A percentile compares a stretch with the other conserved stretches of the same genome.
phyloP scores from a whole-genome alignment of 352 stramenopile genomes.

The Globisporangium iwayamae region DNA sequence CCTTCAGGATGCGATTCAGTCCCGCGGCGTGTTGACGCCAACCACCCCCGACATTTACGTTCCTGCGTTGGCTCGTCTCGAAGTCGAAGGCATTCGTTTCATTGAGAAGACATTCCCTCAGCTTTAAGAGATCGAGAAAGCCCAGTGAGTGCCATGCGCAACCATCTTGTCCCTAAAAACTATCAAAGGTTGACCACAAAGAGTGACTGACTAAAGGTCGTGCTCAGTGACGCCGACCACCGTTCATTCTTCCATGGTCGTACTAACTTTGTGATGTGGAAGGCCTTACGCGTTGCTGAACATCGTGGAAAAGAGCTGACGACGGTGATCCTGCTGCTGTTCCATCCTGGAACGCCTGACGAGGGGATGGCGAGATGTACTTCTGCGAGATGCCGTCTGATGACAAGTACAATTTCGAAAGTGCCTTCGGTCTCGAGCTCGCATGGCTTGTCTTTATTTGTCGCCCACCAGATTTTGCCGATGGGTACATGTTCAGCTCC shows the following conservation, averaged over 20 bases:
- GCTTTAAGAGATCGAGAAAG: slow-evolving; percentile 8
- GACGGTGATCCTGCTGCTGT: slow-evolving; percentile 10
- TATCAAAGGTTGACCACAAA: background rate
- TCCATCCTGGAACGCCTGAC: slow-evolving; percentile 16
- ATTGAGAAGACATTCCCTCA: slow-evolving; percentile 74
- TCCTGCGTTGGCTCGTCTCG: slow-evolving; percentile 76
- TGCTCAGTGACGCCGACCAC: background rate
- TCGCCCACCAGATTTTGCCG: slow-evolving; percentile 38
- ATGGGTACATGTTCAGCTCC: slow-evolving; percentile 56
- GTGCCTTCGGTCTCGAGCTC: slow-evolving; percentile 38
- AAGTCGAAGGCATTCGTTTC: slow-evolving; percentile 86
- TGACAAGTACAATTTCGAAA: slow-evolving; percentile 68
- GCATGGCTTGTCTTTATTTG: slow-evolving; percentile 66
- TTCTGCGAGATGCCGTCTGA: slow-evolving; percentile 73
- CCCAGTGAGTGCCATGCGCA: background rate
- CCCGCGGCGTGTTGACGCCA: slow-evolving; percentile 84
- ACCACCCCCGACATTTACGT: slow-evolving; percentile 90
- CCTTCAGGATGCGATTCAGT: slow-evolving; percentile 83
- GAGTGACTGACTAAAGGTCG: background rate
- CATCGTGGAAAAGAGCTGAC: slow-evolving; percentile 10
- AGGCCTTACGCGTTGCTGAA: slow-evolving; percentile 14
- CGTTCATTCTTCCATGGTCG: background rate
- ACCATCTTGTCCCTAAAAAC: background rate
- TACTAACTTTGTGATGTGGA: slow-evolving; percentile 16
- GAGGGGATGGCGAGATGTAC: slow-evolving; percentile 45